These are phyloP conservation scores for Suillus tomentosus DNA, from an alignment of 768 basidiomycete genomes.

Conservation along the genomic window DNA sequence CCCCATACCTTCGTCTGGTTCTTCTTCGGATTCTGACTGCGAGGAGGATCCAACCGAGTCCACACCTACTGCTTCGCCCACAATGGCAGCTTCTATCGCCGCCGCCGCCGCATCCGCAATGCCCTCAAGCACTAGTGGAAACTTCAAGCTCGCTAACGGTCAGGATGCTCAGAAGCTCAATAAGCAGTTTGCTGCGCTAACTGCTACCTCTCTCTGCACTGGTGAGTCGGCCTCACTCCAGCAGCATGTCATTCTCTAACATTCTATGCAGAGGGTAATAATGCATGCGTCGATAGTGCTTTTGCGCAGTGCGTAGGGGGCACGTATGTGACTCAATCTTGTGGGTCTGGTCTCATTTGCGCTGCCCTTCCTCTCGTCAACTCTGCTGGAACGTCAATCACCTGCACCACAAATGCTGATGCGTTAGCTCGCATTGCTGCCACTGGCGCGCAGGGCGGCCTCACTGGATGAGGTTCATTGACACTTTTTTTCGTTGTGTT, in stretches of 20 bases:
- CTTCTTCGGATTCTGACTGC: conserved; percentile 13
- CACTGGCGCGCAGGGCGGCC: conserved; percentile 47
- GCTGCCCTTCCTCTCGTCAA: conserved; percentile 59
- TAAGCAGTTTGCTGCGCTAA: conserved; percentile 51
- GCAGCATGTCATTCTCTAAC: conserved; percentile 19
- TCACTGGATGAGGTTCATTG: conserved; percentile 36
- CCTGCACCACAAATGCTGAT: conserved; percentile 51
- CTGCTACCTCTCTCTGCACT: conserved; percentile 47
- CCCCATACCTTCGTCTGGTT: conserved; percentile 1
- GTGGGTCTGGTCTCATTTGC: conserved; percentile 37
- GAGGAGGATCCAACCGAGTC: conserved; percentile 4
- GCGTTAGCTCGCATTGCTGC: conserved; percentile 42
- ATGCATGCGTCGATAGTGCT: conserved; percentile 50
- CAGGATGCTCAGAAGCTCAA: conserved; percentile 53
- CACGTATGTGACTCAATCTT: conserved; percentile 34
- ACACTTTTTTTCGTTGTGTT: neutral
- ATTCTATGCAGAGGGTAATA: conserved; percentile 30
- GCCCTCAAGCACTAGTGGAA: conserved; percentile 4
- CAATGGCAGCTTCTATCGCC: no score
- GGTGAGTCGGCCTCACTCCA: conserved; percentile 15
- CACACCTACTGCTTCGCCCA: neutral
- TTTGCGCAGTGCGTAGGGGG: conserved; percentile 60
- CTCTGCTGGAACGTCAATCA: conserved; percentile 50
- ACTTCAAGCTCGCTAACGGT: conserved; percentile 40
- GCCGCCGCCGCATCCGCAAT: conserved; percentile 13